These are phyloP conservation scores for Staphylotrichum tortipilum DNA, from an alignment of 495 filamentous ascomycete species.

Conservation along the genomic window DNA sequence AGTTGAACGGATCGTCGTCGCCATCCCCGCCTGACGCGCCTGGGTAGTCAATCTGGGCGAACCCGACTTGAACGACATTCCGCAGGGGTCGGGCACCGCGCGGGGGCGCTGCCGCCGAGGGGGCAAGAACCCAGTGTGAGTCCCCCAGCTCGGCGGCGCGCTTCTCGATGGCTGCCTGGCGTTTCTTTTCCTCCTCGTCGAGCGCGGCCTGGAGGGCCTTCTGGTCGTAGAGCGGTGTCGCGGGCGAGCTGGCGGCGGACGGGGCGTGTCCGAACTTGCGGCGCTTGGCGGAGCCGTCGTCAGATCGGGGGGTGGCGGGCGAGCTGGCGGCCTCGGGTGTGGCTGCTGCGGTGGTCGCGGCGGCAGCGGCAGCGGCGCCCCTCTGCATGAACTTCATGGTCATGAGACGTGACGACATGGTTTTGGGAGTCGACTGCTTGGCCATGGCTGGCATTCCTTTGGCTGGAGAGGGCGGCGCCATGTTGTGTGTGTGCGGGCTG, in stretches of 20 bases:
- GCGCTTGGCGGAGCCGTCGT: constrained; percentile 42
- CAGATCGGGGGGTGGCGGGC: constrained; percentile 31
- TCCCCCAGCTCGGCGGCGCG: constrained; percentile 71
- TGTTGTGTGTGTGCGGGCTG: background rate
- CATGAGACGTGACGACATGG: constrained; percentile 80
- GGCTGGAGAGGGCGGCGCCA: constrained; percentile 15
- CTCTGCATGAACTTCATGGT: constrained; percentile 99
- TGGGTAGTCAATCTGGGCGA: constrained; percentile 37
- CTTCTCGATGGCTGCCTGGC: constrained; percentile 58
- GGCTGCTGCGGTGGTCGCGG: constrained; percentile 39
- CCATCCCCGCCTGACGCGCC: background rate
- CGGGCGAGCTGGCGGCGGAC: constrained; percentile 8
- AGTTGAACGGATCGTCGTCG: constrained; percentile 9
- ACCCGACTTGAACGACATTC: constrained; percentile 42
- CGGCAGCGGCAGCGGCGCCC: constrained; percentile 44
- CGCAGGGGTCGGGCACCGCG: constrained; percentile 22
- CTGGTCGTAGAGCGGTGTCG: constrained; percentile 32
- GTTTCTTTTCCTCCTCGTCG: constrained; percentile 65
- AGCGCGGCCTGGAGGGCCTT: constrained; percentile 57
- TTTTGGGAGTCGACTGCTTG: constrained; percentile 45
- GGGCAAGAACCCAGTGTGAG: constrained; percentile 74
- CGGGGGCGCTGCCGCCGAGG: constrained; percentile 11
- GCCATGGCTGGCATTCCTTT: constrained; percentile 23
- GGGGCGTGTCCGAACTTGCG: constrained; percentile 34
- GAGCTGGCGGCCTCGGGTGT: constrained; percentile 40